Percentiles rank a stretch among this genome's conserved stretches.
Evolutionary conservation across 345 rosid species (phyloP).

Genomic region (Luvunga scandens): DNA sequence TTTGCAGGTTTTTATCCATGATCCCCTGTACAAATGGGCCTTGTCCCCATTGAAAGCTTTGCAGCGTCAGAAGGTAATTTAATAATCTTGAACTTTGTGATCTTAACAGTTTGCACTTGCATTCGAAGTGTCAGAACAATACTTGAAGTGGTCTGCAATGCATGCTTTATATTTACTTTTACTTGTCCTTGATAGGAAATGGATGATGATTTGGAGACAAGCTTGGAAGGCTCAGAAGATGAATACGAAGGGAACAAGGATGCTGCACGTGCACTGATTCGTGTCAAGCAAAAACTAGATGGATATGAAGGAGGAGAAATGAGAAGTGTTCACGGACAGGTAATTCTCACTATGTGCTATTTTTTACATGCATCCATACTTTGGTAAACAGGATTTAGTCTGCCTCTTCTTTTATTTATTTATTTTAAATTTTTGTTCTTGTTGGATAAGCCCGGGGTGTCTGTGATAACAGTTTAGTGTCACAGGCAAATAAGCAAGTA

Average conservation of each 20-base stretch:
- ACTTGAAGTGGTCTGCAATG: not conserved
- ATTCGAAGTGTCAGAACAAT: not conserved
- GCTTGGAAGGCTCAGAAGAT: slow-evolving; percentile 66
- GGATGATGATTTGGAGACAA: slow-evolving; percentile 60
- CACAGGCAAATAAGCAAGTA: not conserved
- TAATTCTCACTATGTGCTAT: slow-evolving; percentile 21
- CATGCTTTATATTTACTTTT: not conserved
- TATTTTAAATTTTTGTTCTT: not conserved
- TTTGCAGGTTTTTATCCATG: slow-evolving; percentile 95
- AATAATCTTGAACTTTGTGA: slow-evolving; percentile 1
- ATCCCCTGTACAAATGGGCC: slow-evolving; percentile 98
- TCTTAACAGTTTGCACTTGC: not conserved
- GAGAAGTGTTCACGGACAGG: slow-evolving; percentile 96
- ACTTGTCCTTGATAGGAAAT: slow-evolving; percentile 46
- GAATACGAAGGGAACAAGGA: slow-evolving; percentile 90
- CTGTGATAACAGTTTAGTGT: not conserved
- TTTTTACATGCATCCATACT: not conserved
- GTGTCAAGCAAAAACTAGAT: slow-evolving; percentile 92
- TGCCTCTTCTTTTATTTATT: not conserved
- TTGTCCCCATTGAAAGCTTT: slow-evolving; percentile 92
- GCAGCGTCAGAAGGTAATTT: slow-evolving; percentile 94
- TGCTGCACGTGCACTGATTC: slow-evolving; percentile 89
- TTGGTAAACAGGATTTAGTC: not conserved
- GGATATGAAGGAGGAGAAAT: slow-evolving; percentile 97
- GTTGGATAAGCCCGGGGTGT: not conserved